Percentiles rank a stretch among this genome's conserved stretches.
Evolutionary conservation across 1,284 basidiomycete species (phyloP).

Genomic region (Stygiomarasmius scandens): DNA sequence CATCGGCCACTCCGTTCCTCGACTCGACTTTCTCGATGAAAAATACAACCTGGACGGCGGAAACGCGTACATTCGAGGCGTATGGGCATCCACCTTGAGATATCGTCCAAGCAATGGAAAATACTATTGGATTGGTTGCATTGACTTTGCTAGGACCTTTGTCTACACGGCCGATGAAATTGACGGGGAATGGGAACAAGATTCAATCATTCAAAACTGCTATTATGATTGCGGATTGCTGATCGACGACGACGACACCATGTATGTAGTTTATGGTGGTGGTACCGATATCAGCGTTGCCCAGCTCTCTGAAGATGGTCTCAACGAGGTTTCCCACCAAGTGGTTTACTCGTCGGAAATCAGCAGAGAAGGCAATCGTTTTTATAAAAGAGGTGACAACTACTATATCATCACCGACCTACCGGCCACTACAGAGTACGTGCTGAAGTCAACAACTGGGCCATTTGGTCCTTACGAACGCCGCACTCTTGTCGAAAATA

Average conservation of each 20-base stretch:
- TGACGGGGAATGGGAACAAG: conserved; percentile 16
- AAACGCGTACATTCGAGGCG: conserved; percentile 26
- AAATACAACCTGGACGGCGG: conserved; percentile 21
- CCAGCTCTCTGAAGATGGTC: conserved; percentile 18
- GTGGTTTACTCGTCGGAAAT: conserved; percentile 12
- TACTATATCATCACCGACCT: conserved; percentile 23
- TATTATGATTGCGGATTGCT: conserved; percentile 23
- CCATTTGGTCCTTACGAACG: conserved; percentile 20
- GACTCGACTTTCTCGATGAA: conserved; percentile 21
- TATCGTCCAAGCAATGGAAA: conserved; percentile 15
- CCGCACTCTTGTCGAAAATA: conserved; percentile 8
- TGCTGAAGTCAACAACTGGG: conserved; percentile 12
- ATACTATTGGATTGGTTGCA: conserved; percentile 24
- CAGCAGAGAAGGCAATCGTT: conserved; percentile 19
- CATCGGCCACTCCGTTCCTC: conserved; percentile 28
- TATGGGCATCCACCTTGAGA: conserved; percentile 28
- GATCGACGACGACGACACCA: conserved; percentile 23
- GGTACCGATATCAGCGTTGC: conserved; percentile 18
- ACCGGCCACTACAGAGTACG: conserved; percentile 14
- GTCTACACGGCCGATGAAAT: conserved; percentile 17
- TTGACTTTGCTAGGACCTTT: conserved; percentile 22
- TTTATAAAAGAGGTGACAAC: conserved; percentile 20
- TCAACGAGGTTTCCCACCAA: conserved; percentile 16
- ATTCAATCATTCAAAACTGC: conserved; percentile 16
- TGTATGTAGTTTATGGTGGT: conserved; percentile 22